Evolutionary conservation across 345 rosid species (phyloP), one percentile per base, ranked within the genome.

Genomic region (Gossypium rotundifolium): DNA sequence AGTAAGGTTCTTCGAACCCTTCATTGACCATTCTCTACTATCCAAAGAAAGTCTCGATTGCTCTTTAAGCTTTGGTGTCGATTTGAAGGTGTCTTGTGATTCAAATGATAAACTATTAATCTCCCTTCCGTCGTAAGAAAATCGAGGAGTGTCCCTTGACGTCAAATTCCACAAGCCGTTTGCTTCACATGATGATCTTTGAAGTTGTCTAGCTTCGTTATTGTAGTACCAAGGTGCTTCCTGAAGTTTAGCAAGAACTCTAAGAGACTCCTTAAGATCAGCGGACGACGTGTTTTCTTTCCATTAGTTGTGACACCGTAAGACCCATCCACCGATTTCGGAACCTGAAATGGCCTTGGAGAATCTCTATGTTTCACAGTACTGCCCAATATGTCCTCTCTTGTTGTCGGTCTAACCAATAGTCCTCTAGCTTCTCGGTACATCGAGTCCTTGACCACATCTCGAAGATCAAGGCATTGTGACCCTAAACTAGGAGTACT

Each of bases 361-460:
- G 90, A 91, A 79, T 90, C 97, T 84, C 82, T 87, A 66, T 83
- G 81, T 79, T 86, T 90, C 73, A 40, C 52, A 18, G 75, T 40
- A 42, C 74, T 80, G 70, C 78, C 76, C 45, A 69, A 58, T 48
- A 63, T 76, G 77, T 87, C 94, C 74, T 90, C 94, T 74, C 77
- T 85, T 9, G 74, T 69, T 49, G 73, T 58, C 17, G 88, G 80
- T 80, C 83, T 92, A 74, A 83, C 77, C 1, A 87, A 82, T 61
- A 87, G 72, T 58, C 94, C 93, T 85, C 88, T 86, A 13, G 83
- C 91, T 83, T 94, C 98, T 83, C 93, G 85, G 53, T 89, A 87
- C 92, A 94, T 94, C n/a, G 95, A 92, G 81, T 87, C 98, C 84
- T 89, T 91, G 70, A 94, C 98, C 73, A 90, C 89, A 74, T 91